Evolutionary conservation across 805 yeast species (phyloP), one percentile per base, ranked within the genome.

Genomic region (Jamesozyma jinghongensis): DNA sequence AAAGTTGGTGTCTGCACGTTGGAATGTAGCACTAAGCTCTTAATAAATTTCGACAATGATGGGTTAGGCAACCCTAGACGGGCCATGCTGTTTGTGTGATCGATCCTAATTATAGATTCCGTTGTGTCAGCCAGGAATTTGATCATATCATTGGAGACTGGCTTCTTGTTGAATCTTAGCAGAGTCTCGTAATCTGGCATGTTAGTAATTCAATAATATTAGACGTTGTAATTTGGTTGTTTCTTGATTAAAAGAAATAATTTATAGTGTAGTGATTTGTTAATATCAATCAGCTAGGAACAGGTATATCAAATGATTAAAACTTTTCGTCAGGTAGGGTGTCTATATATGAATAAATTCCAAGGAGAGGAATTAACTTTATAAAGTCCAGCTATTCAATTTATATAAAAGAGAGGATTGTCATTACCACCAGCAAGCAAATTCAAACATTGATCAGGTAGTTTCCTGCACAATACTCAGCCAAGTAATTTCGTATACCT

Each of bases 1-100:
- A 90, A 70, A 1, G 97, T 90, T 29, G 97, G 86, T 2, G 95
- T 84, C 65, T 87, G 96, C 32, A 90, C 97, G 59, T 90, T 87
- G 4, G 97, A 85, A 54, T 83, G 79, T 42, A 69, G 70, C 50
- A 90, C 79, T 49, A 90, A 68, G 19, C 72, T 74, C 44, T 78
- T 71, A 49, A 90, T 87, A 67, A 92, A 90, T 17, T 63, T 63
- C 32, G 66, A 65, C 36, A 85, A 66, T 0, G 79, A 58, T 4
- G 77, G 76, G 11, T 65, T 53, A 19, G 51, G 49, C 16, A 54
- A 35, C n/a, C 51, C 46, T 12, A 45, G 41, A 10, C 47, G 48
- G 7, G 35, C 40, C 32, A 42, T 41, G 8, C 40, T 42, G 43
- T 29, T 29, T n/a, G 43, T 41, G 32, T 26, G 13, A 17, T 33